These are phyloP conservation scores for Lodderomyces theae DNA, from an alignment of 1,139 yeast species.

Conservation along the genomic window DNA sequence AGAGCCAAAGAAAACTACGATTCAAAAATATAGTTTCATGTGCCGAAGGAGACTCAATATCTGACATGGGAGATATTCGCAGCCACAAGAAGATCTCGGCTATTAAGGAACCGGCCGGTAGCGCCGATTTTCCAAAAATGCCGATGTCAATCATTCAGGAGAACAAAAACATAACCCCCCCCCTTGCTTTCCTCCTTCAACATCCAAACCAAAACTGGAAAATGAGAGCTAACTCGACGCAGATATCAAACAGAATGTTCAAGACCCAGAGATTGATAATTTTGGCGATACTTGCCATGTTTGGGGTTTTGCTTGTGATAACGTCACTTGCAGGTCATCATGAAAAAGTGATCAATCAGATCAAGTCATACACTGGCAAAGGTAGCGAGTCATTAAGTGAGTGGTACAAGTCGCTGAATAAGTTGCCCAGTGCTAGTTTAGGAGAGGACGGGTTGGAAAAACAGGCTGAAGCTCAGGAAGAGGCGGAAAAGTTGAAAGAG, in stretches of 20 bases:
- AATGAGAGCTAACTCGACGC: conserved; percentile 31
- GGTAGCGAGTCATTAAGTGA: conserved; percentile 18
- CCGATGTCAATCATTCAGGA: no score
- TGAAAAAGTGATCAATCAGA: conserved; percentile 15
- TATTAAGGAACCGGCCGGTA: no score
- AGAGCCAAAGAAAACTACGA: no score
- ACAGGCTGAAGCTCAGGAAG: conserved; percentile 16
- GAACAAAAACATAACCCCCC: no score
- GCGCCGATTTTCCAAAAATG: no score
- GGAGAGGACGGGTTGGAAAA: conserved; percentile 8
- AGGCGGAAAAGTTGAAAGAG: conserved; percentile 11
- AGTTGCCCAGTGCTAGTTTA: conserved; percentile 4
- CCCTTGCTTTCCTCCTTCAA: no score
- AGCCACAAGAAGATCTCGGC: no score
- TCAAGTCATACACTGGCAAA: conserved; percentile 14
- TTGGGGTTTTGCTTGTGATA: conserved; percentile 23
- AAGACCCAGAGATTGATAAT: conserved; percentile 27
- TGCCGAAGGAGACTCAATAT: no score
- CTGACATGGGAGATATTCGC: no score
- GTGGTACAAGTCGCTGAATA: conserved; percentile 10
- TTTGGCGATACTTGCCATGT: conserved; percentile 21
- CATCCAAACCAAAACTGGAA: neutral
- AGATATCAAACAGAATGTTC: conserved; percentile 29
- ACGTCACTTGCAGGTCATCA: conserved; percentile 24
- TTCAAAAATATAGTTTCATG: no score